Base-by-base conservation (phyloP, 2,329 filamentous ascomycete species). In the Knoxdaviesia capensis region DNA sequence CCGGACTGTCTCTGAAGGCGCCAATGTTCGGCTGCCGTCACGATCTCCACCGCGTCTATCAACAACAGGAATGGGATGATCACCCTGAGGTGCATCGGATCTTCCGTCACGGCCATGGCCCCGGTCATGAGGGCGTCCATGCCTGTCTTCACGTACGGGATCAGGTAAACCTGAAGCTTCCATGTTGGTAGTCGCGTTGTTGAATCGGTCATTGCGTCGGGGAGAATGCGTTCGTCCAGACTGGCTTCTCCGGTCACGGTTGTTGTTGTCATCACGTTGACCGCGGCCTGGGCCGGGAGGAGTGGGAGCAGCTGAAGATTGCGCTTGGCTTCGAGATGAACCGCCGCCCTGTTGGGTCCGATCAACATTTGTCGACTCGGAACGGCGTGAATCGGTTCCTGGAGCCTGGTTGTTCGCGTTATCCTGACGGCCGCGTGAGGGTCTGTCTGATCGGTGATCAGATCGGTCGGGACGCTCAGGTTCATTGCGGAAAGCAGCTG, bases 221-320 rank as follows among this genome's bases (percentile, higher is more conserved):
- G 73, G 69, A 6, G 74, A 77, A 42, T 65, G 63, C 3, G 57
- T 56, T 41, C 58, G 50, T 40, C n/a, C 55, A 51, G 31, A 45
- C 7, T n/a, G 48, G 33, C 31, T 52, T 49, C 28, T 55, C 53
- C 31, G 47, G 43, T 46, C 44, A 42, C 40, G 44, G 37, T 28
- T 30, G 11, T 44, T 39, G 6, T 40, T 39, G n/a, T 46, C 44
- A 31, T 44, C 40, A n/a, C n/a, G 30, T 9, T 45, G 41, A 34
- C 31, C 37, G 7, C 43, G 41, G 2, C 38, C 32, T 10, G 38
- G 43, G 5, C 41, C 42, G n/a, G 36, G 33, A 36, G 43, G 42
- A 7, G 34, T 40, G 11, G 40, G 44, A n/a, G 44, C 20, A 20
- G 20, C 20, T 20, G 44, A 20, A 42, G 44, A 30, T 41, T 37